Evolutionary conservation across 2,329 filamentous ascomycete genomes (phyloP).

Genomic region (Aspergillus aculeatinus): DNA sequence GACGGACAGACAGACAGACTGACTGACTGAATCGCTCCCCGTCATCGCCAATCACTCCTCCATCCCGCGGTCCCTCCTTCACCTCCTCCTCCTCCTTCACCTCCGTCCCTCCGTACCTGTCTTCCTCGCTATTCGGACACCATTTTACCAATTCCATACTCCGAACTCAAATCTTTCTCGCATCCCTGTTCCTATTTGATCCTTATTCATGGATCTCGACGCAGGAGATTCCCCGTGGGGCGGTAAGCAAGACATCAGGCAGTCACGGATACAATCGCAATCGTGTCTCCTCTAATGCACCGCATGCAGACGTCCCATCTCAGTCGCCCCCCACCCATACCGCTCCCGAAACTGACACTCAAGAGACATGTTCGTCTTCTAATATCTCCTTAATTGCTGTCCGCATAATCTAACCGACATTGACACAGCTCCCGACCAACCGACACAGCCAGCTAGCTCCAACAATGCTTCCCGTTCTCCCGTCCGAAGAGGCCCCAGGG

Average conservation of each 20-base stretch:
- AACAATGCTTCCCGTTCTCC: conserved; percentile 49
- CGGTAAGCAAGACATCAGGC: conserved; percentile 38
- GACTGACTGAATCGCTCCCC: neutral
- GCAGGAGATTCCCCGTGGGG: conserved; percentile 51
- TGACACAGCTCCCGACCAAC: conserved; percentile 27
- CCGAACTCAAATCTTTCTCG: neutral
- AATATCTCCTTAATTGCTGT: neutral
- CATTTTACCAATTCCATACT: neutral
- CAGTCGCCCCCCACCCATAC: conserved; percentile 35
- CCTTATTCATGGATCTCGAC: conserved; percentile 41
- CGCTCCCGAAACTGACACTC: conserved; percentile 26
- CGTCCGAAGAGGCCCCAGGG: conserved; percentile 51
- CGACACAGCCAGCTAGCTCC: conserved; percentile 38
- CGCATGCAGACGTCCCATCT: conserved; percentile 47
- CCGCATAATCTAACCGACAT: conserved; percentile 11
- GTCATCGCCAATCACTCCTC: conserved; percentile 4
- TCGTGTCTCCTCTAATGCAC: conserved; percentile 25
- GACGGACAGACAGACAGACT: too few relatives aligned
- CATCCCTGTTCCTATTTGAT: conserved; percentile 6
- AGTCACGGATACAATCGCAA: conserved; percentile 25
- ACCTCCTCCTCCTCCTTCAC: neutral
- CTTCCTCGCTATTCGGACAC: neutral
- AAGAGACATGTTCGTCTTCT: conserved; percentile 19
- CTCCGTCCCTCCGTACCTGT: neutral
- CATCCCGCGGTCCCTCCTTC: conserved; percentile 7